Conservation (phyloP, 2,329 filamentous ascomycete species). For the Thelonectria discophora region DNA sequence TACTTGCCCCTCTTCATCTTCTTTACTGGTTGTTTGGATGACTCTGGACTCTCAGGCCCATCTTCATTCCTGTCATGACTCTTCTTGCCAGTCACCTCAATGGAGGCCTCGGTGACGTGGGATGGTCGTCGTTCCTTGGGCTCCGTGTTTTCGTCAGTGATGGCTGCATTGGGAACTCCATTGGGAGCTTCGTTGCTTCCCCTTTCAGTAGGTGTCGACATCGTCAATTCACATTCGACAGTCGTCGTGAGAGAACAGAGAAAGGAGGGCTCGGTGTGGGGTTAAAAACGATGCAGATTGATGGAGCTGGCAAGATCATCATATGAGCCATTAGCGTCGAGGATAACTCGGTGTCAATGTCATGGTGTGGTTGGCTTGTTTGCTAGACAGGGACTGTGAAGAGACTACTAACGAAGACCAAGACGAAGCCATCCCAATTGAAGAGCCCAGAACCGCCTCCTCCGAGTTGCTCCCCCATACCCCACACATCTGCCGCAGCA, state of each 20-base stretch:
- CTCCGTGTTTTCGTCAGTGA: background rate
- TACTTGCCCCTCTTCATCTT: slow-evolving; percentile 35
- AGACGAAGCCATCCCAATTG: background rate
- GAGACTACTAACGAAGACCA: background rate
- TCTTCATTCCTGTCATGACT: slow-evolving; percentile 2
- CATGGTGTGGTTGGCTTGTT: background rate
- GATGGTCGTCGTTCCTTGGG: background rate
- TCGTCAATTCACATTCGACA: background rate
- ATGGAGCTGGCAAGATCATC: background rate
- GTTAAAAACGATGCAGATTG: background rate
- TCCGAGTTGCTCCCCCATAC: background rate
- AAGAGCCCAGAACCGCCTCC: background rate
- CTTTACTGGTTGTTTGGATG: slow-evolving; percentile 17
- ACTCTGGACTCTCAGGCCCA: background rate
- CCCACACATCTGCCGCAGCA: slow-evolving; percentile 4
- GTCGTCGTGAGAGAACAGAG: background rate
- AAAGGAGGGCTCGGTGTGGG: background rate
- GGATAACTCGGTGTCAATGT: background rate
- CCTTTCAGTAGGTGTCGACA: background rate
- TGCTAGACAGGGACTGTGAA: background rate
- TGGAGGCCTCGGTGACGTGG: background rate
- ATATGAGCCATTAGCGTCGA: background rate
- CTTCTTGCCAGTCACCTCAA: background rate
- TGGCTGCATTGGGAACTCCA: too few relatives aligned
- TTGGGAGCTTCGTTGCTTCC: too few relatives aligned